phyloP scores from a whole-genome alignment of 139 green algal genomes.

The Chlorella sorokiniana region DNA sequence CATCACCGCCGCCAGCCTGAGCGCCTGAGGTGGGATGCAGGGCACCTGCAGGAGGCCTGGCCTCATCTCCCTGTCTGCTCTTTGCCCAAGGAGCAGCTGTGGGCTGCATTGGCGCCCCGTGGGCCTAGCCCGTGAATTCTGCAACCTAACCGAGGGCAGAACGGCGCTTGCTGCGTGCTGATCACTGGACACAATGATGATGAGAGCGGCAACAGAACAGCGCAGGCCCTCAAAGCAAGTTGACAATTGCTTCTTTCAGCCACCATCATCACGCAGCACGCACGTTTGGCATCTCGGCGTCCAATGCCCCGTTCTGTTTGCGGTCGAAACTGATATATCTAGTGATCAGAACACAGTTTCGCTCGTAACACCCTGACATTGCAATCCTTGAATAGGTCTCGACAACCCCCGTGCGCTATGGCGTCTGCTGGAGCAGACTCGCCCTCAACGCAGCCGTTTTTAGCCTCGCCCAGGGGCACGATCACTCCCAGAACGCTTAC shows the following conservation, averaged over 20 bases:
- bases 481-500: not conserved
- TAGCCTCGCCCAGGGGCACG: not conserved
- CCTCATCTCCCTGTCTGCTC: not conserved
- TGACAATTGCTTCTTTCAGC: too few relatives aligned
- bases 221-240: too few relatives aligned
- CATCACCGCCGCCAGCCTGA: not conserved
- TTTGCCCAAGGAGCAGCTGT: constrained; percentile 5
- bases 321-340: too few relatives aligned
- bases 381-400: not conserved
- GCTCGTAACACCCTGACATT: too few relatives aligned
- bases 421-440: not conserved
- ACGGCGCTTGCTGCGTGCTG: not conserved
- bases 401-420: not conserved
- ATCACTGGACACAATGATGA: too few relatives aligned
- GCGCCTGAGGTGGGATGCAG: not conserved
- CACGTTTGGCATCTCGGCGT: too few relatives aligned
- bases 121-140: not conserved
- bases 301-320: too few relatives aligned
- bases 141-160: not conserved
- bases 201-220: too few relatives aligned
- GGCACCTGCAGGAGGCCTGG: too few relatives aligned
- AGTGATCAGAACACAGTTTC: too few relatives aligned
- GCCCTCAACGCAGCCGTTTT: constrained; percentile 10
- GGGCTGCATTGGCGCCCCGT: constrained; percentile 9
- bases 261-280: too few relatives aligned